Evolutionary conservation across 306 rosid genomes (phyloP).

Genomic region (Oemleria cerasiformis): DNA sequence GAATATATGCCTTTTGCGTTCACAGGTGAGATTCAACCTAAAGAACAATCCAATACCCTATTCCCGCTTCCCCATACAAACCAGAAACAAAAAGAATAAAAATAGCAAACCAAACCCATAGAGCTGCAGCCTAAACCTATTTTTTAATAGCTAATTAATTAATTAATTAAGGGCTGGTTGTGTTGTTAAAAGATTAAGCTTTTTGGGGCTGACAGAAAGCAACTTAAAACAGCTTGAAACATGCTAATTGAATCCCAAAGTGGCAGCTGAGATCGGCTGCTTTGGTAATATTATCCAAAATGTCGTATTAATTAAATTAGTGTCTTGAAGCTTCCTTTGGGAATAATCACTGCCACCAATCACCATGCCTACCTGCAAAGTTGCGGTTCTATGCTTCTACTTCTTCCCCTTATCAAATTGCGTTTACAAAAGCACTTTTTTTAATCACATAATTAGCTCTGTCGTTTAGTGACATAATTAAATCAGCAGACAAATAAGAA

Average conservation of each 20-base stretch:
- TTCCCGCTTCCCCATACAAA: background rate
- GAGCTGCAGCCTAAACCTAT: background rate
- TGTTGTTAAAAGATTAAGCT: conserved; percentile 1
- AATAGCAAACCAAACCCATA: background rate
- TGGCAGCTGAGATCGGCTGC: conserved; percentile 14
- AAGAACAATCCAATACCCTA: background rate
- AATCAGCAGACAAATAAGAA: background rate
- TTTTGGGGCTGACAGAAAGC: background rate
- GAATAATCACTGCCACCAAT: conserved; percentile 11
- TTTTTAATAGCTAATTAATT: background rate
- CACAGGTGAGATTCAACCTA: conserved; percentile 2
- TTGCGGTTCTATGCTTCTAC: conserved; percentile 5
- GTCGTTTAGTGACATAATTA: background rate
- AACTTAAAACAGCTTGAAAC: background rate
- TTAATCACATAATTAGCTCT: background rate
- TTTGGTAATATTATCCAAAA: background rate
- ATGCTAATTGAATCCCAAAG: conserved; percentile 6
- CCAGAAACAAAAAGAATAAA: background rate
- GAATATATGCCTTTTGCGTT: conserved; percentile 3
- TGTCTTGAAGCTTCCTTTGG: background rate
- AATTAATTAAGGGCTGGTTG: background rate
- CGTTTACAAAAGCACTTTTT: background rate
- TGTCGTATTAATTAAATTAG: background rate
- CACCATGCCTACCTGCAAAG: conserved; percentile 12
- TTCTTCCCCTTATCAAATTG: background rate